Evolutionary conservation across 2,329 filamentous ascomycete genomes (phyloP).

Genomic region (Domatiomyces catenatus): DNA sequence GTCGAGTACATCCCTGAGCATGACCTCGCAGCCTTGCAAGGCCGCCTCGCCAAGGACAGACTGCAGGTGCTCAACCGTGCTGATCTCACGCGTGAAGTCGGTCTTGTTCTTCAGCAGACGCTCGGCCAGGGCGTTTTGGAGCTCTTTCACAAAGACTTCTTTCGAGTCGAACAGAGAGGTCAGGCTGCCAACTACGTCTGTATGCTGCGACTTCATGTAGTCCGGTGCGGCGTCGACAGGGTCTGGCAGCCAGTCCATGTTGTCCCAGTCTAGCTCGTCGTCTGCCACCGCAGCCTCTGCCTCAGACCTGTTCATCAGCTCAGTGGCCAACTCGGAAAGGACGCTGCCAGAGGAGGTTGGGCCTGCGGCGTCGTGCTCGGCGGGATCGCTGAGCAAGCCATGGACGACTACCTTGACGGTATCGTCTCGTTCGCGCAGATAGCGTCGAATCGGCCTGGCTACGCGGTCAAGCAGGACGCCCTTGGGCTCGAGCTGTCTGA

Average conservation of each 20-base stretch:
- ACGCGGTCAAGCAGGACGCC: slow-evolving; percentile 53
- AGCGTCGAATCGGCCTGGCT: slow-evolving; percentile 46
- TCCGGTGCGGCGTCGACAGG: slow-evolving; percentile 85
- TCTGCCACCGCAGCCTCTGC: slow-evolving; percentile 29
- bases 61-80: slow-evolving; percentile 75
- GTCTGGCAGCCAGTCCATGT: slow-evolving; percentile 86
- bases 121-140: slow-evolving; percentile 77
- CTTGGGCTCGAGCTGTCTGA: slow-evolving; percentile 47
- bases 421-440: slow-evolving; percentile 49
- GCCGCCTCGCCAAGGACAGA: slow-evolving; percentile 71
- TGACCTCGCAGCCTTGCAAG: slow-evolving; percentile 88
- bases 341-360: slow-evolving; percentile 22
- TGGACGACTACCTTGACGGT: slow-evolving; percentile 50
- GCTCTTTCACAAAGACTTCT: slow-evolving; percentile 85
- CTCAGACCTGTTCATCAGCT: slow-evolving; percentile 22
- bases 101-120: slow-evolving; percentile 52
- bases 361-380: slow-evolving; percentile 22
- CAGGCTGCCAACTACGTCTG: slow-evolving; percentile 82
- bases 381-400: slow-evolving; percentile 44
- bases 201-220: slow-evolving; percentile 74
- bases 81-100: slow-evolving; percentile 62
- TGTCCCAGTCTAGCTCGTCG: slow-evolving; percentile 71
- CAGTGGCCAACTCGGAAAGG: slow-evolving; percentile 28
- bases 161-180: slow-evolving; percentile 78
- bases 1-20: slow-evolving; percentile 85